phyloP scores from a whole-genome alignment of 768 basidiomycete species.

The Boletus sp. region DNA sequence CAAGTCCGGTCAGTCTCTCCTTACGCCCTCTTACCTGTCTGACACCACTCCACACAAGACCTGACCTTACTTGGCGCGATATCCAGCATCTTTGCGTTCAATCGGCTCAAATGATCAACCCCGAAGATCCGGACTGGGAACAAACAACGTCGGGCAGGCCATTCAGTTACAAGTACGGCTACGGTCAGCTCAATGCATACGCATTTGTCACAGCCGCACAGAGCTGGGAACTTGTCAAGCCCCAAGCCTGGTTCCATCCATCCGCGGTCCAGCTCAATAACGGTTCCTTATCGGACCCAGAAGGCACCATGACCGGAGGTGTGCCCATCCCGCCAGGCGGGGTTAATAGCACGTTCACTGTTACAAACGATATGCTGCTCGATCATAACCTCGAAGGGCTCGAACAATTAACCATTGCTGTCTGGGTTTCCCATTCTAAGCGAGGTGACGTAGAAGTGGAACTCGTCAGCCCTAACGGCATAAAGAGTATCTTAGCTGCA shows the following conservation, averaged over 20 bases:
- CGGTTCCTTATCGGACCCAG: constrained; percentile 48
- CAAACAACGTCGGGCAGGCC: constrained; percentile 48
- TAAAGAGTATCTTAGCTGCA: constrained; percentile 80
- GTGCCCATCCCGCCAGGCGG: constrained; percentile 63
- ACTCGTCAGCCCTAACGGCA: constrained; percentile 77
- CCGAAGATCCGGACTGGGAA: constrained; percentile 94
- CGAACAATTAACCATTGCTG: constrained; percentile 89
- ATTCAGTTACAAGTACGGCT: constrained; percentile 94
- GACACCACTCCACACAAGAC: constrained; percentile 42
- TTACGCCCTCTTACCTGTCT: constrained; percentile 2
- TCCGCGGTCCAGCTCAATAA: constrained; percentile 64
- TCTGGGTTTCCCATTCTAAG: constrained; percentile 86
- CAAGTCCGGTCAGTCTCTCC: constrained; percentile 63
- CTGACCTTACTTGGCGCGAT: constrained; percentile 96
- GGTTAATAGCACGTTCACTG: constrained; percentile 55
- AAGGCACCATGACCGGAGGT: constrained; percentile 57
- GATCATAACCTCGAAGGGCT: constrained; percentile 80
- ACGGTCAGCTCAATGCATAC: constrained; percentile 82
- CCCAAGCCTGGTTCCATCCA: constrained; percentile 86
- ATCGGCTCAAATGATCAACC: constrained; percentile 74
- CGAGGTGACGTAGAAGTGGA: constrained; percentile 95
- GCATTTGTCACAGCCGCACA: constrained; percentile 77
- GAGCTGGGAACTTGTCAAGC: constrained; percentile 84
- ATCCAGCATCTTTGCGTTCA: constrained; percentile 85
- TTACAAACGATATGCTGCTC: constrained; percentile 64